Evolutionary conservation across 2,329 filamentous ascomycete genomes (phyloP), one percentile per base, ranked within the genome.

Genomic region (Chrysoporthe deuterocubensis): DNA sequence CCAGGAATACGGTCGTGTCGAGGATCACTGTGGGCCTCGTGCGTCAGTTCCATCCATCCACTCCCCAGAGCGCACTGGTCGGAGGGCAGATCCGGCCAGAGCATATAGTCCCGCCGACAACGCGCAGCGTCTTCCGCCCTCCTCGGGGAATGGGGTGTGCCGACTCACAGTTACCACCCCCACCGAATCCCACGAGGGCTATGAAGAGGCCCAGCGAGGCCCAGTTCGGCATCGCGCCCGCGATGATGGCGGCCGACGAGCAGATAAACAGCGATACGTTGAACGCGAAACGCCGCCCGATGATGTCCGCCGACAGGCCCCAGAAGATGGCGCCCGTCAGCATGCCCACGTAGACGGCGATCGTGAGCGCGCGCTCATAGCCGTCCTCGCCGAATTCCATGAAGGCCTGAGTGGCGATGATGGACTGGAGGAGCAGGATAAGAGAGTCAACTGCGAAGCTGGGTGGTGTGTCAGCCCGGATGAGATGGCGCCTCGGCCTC

Each of bases 181-280:
- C 85, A 1, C 89, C 90, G 71, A 92, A 92, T 2, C 87, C 85
- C 43, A 87, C 80, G 56, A 92, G 76, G 14, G 84, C 85, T 42
- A 90, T 83, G 73, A 92, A 91, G 32, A 90, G 76, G 0, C 87
- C 89, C 14, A 92, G 81, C 0, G 86, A 84, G 1, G 84, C 78
- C 89, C 89, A 94, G 70, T 83, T 90, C 1, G 90, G 90, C 68
- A 87, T 84, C 1, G 86, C 87, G 4, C 90, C 91, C 0, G 89
- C 90, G 0, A 91, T 79, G 65, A 92, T 86, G 42, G 84, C 85
- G 61, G 58, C 62, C 13, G 87, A 75, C 4, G 87, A 85, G 73
- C 85, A 89, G 67, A 91, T 81, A 72, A 92, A 83, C 13, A 92
- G 80, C 2, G 87, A 88, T 32, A 87, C 78, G 73, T 92, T 92